phyloP scores from a whole-genome alignment of 345 rosid species.

The Lepidium sativum region DNA sequence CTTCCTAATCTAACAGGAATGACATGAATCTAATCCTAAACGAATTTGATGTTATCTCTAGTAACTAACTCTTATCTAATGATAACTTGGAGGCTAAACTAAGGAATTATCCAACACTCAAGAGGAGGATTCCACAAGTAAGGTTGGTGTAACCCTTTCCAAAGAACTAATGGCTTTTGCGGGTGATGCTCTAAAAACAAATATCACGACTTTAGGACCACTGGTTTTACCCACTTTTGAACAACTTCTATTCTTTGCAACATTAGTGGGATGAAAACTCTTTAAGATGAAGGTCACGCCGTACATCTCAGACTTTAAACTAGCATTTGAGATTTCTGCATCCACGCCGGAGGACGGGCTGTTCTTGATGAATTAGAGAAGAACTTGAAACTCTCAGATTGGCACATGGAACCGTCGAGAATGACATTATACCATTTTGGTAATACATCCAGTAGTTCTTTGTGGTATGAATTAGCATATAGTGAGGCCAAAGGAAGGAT shows the following conservation, averaged over 20 bases:
- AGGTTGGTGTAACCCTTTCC: slow-evolving; percentile 43
- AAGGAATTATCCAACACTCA: no score
- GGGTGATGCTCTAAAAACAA: slow-evolving; percentile 55
- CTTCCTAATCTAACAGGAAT: no score
- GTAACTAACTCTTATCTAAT: no score
- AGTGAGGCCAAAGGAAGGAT: slow-evolving; percentile 54
- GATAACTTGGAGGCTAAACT: no score
- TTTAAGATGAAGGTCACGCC: slow-evolving; percentile 53
- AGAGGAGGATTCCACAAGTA: slow-evolving; percentile 42
- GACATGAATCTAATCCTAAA: no score
- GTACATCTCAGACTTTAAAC: slow-evolving; percentile 55
- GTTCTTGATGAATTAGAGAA: slow-evolving; percentile 59
- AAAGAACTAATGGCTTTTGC: slow-evolving; percentile 55
- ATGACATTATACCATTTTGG: slow-evolving; percentile 54
- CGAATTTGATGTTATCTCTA: no score
- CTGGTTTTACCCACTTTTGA: slow-evolving; percentile 50
- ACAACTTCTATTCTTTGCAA: slow-evolving; percentile 45
- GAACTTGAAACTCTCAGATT: slow-evolving; percentile 44
- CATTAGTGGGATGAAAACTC: slow-evolving; percentile 37
- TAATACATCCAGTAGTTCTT: slow-evolving; percentile 48
- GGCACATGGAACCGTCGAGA: slow-evolving; percentile 56
- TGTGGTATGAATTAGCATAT: slow-evolving; percentile 58
- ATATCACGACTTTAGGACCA: slow-evolving; percentile 51
- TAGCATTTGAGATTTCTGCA: slow-evolving; percentile 55
- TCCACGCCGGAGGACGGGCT: slow-evolving; percentile 53